These are phyloP conservation scores for Spongospora subterranea DNA, from an alignment of 208 protist species.

Conservation along the genomic window DNA sequence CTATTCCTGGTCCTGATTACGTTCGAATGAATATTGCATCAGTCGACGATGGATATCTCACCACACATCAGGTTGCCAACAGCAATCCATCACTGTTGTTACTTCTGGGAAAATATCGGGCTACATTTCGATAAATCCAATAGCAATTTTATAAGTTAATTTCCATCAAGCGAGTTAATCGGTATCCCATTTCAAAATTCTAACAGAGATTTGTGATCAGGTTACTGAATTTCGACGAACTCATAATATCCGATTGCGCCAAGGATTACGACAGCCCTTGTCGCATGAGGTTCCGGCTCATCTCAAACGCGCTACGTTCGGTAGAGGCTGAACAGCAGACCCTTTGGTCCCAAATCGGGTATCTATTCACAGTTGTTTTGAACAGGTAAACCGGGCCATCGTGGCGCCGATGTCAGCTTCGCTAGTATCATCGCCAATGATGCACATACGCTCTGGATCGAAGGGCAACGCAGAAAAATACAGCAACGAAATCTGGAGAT, in stretches of 20 bases:
- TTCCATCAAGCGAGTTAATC: too few species aligned
- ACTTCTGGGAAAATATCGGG: too few species aligned
- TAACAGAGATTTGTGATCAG: not conserved
- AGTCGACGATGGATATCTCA: not conserved
- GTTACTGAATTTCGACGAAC: not conserved
- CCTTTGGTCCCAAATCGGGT: not conserved
- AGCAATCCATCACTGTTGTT: too few species aligned
- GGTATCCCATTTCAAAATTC: not conserved
- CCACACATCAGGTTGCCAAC: not conserved
- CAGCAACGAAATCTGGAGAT: constrained; percentile 17
- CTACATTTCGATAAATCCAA: too few species aligned
- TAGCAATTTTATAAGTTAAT: too few species aligned
- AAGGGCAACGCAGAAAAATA: not conserved
- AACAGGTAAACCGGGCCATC: not conserved
- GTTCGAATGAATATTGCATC: constrained; percentile 25
- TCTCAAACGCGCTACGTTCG: constrained; percentile 8
- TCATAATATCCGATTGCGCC: constrained; percentile 18
- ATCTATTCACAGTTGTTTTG: not conserved
- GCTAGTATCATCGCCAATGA: constrained; percentile 32
- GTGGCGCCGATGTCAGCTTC: not conserved
- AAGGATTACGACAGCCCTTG: constrained; percentile 2
- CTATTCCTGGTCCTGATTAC: not conserved
- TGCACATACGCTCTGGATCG: not conserved
- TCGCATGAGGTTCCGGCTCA: not conserved
- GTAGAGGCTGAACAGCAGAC: not conserved